These are phyloP conservation scores for Penicillium salamii DNA, from an alignment of 495 filamentous ascomycete genomes.

Conservation along the genomic window DNA sequence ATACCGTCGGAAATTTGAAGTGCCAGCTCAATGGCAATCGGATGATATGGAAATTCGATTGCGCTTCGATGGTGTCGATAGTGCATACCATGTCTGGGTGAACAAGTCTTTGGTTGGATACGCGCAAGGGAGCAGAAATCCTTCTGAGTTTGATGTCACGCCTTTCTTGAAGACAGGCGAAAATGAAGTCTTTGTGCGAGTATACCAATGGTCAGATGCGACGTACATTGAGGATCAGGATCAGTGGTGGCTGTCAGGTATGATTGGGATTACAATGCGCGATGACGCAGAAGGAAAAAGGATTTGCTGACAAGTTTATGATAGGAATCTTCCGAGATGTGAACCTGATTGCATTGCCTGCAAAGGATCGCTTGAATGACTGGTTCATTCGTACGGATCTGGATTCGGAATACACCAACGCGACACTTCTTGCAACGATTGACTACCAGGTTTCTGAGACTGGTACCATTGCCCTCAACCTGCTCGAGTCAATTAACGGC, in stretches of 20 bases:
- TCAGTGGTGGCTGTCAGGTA: slow-evolving; percentile 55
- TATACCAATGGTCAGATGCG: slow-evolving; percentile 62
- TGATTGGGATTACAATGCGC: not conserved
- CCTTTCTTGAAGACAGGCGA: slow-evolving; percentile 33
- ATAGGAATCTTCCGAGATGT: slow-evolving; percentile 69
- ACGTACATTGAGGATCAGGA: slow-evolving; percentile 67
- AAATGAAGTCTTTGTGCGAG: slow-evolving; percentile 55
- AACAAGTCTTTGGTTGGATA: slow-evolving; percentile 60
- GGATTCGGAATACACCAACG: slow-evolving; percentile 53
- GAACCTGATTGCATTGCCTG: slow-evolving; percentile 53
- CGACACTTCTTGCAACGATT: slow-evolving; percentile 12
- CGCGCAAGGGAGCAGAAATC: slow-evolving; percentile 62
- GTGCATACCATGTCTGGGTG: slow-evolving; percentile 63
- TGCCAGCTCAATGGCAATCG: slow-evolving; percentile 38
- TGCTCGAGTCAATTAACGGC: not conserved
- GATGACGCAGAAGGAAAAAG: not conserved
- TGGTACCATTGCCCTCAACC: not conserved
- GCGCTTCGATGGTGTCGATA: slow-evolving; percentile 66
- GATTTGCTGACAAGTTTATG: not conserved
- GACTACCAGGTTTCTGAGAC: not conserved
- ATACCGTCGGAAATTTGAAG: slow-evolving; percentile 52
- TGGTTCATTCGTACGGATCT: slow-evolving; percentile 53
- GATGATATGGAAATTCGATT: slow-evolving; percentile 42
- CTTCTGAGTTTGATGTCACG: slow-evolving; percentile 61
- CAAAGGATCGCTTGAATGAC: slow-evolving; percentile 53